Base-by-base conservation (phyloP, 768 basidiomycete genomes). In the Suillus americanus region DNA sequence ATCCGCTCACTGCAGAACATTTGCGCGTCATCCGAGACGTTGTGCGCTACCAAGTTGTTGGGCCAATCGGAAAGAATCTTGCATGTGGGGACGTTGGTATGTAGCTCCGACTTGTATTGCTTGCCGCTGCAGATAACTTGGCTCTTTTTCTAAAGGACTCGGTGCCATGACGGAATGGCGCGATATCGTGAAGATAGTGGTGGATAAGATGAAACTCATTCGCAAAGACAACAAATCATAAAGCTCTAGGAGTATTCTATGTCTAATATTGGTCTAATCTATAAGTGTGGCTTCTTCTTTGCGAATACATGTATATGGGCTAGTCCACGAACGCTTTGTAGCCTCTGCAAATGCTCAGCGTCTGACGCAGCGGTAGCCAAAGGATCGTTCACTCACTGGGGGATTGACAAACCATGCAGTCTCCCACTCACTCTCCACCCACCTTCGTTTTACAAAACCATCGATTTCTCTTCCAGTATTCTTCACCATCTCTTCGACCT, bases 341-440 rank as follows among this genome's bases (percentile, higher is more conserved):
- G 74, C 71, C 92, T 85, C 91, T 92, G 74, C 35, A 62, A 65
- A 61, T 48, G 45, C 10, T 33, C 28, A 65, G 33, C 20, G 30
- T 20, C 35, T 65, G 30, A 25, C 33, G 20, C 25, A 63, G 43
- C 5, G 61, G 61, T 14, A 20, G 59, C 43, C 12, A 18, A 18
- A 25, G 50, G 60, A 13, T 16, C 5, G 61, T 35, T 59, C 5
- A 76, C 90, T 72, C 70, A 95, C 93, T 59, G 89, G 91, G 50
- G 93, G 93, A 71, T 95, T 95, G 50, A 93, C 89, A 71, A 94
- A 94, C 94, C 94, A 95, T 2, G 91, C 91, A 0, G 92, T 92
- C 77, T 95, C 94, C 92, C 91, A 95, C n/a, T 84, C 82, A 5
- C 70, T 73, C 70, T 92, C 90, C 20, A 71, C 69, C 94, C 94